Base-by-base conservation (phyloP, 495 filamentous ascomycete species). In the Neurospora discreta region DNA sequence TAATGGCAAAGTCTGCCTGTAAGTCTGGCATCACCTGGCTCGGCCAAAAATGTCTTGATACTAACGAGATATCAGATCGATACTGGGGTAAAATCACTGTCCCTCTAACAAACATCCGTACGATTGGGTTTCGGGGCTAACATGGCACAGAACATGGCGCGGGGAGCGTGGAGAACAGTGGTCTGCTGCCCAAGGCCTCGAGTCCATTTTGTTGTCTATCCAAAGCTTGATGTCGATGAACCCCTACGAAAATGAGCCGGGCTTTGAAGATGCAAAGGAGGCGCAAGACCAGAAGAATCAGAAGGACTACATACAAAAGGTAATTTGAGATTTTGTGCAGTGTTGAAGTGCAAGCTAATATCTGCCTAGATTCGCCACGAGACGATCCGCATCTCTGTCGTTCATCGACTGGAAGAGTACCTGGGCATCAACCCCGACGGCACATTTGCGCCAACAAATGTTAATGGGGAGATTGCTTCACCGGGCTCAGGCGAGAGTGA, bases 231-330 rank as follows among this genome's bases (percentile, higher is more conserved):
- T 99, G 90, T 96, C 93, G 1, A 81, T 88, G 30, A 97, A 98
- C 78, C 95, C 95, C 0, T 99, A 97, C 80, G 93, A 95, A 80
- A 97, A 98, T 75, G 95, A 99, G 77, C 95, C 95, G 20, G 95
- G 95, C 10, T 97, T 91, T 75, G 95, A 98, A 75, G 86, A 91
- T 69, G 87, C 89, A 23, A 89, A 89, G 40, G 86, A 87, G 26
- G 80, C 84, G 4, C 80, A 85, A 13, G 91, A 97, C 77, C 90
- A 92, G 82, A 88, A 90, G 78, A 86, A 90, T 68, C 92, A 92
- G 80, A 86, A 89, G 72, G 82, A 88, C n/a, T 99, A 99, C 80
- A 85, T 92, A 41, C 89, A 89, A 30, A 99, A 99, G 88, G 93
- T 95, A 79, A 73, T n/a, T 18, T 33, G 52, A 33, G 52, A 2